These are phyloP conservation scores for Rhododendron molle DNA, from an alignment of 148 eudicot genomes.

Conservation along the genomic window DNA sequence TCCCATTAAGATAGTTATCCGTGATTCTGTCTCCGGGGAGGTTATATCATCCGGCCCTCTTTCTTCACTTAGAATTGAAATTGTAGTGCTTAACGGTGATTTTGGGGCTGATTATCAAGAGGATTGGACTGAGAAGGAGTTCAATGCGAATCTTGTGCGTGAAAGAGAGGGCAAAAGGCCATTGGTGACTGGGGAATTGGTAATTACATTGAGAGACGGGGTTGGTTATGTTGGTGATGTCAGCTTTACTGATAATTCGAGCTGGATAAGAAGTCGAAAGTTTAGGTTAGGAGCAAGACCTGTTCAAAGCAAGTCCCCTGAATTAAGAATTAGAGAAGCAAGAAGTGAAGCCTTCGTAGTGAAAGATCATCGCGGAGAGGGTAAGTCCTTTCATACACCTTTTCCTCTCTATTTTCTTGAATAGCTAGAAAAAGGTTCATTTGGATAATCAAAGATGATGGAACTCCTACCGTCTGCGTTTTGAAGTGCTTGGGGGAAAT, in stretches of 20 bases:
- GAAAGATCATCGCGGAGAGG: constrained; percentile 86
- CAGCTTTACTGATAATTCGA: constrained; percentile 73
- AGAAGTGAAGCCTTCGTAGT: constrained; percentile 69
- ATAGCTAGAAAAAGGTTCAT: background rate
- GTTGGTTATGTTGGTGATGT: constrained; percentile 48
- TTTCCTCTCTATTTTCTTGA: background rate
- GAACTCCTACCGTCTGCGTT: background rate
- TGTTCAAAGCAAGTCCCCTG: constrained; percentile 27
- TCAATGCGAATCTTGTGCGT: constrained; percentile 32
- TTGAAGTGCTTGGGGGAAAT: background rate
- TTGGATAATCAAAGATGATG: background rate
- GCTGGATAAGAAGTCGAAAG: constrained; percentile 76
- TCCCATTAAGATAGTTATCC: constrained; percentile 40
- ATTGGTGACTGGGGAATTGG: constrained; percentile 49
- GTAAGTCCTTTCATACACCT: constrained; percentile 34
- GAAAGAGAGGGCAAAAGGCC: constrained; percentile 84
- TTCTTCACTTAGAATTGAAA: constrained; percentile 46
- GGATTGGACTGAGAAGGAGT: constrained; percentile 56
- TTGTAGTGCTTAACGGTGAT: constrained; percentile 60
- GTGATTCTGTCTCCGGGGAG: constrained; percentile 39
- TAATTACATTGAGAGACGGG: constrained; percentile 41
- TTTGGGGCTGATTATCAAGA: constrained; percentile 47
- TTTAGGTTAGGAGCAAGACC: constrained; percentile 63
- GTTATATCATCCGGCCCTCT: constrained; percentile 41
- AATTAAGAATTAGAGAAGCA: constrained; percentile 56